Percentiles rank a stretch among this genome's conserved stretches.
Evolutionary conservation across 495 filamentous ascomycete species (phyloP).

Genomic region (Letharia columbiana): DNA sequence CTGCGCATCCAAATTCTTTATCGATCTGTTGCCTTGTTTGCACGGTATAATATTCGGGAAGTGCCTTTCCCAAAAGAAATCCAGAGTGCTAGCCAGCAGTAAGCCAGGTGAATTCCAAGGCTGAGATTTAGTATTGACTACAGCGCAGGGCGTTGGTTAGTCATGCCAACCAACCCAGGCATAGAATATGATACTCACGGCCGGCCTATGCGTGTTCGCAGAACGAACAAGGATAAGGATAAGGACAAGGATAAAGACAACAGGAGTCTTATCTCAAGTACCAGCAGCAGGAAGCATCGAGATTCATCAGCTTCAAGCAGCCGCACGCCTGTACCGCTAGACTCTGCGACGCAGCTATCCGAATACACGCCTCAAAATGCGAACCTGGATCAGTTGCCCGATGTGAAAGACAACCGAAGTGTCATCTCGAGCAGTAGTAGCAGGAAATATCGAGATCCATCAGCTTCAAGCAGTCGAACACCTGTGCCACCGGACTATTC

Average conservation of each 20-base stretch:
- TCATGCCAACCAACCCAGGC: slow-evolving; percentile 19
- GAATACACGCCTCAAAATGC: slow-evolving; percentile 14
- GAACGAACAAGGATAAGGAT: slow-evolving; percentile 18
- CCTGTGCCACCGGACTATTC: slow-evolving; percentile 11
- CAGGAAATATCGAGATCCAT: slow-evolving; percentile 23
- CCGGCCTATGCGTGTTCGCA: slow-evolving; percentile 11
- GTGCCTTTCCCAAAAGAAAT: background rate
- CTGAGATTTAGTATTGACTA: slow-evolving; percentile 7
- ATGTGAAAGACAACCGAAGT: slow-evolving; percentile 17
- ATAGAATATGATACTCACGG: slow-evolving; percentile 16
- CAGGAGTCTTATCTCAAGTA: slow-evolving; percentile 21
- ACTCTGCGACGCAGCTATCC: slow-evolving; percentile 10
- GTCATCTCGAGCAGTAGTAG: slow-evolving; percentile 20
- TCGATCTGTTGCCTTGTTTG: background rate
- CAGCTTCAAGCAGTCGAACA: slow-evolving; percentile 20
- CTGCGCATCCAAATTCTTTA: background rate
- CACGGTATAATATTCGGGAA: background rate
- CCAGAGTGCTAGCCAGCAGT: background rate
- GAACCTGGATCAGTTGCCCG: slow-evolving; percentile 7
- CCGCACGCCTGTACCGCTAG: slow-evolving; percentile 14
- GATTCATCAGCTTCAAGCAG: slow-evolving; percentile 22
- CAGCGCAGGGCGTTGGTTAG: slow-evolving; percentile 3
- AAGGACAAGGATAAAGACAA: slow-evolving; percentile 22
- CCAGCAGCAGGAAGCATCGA: slow-evolving; percentile 23
- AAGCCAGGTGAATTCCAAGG: slow-evolving; percentile 2